These are phyloP conservation scores for Lactarius hatsudake DNA, from an alignment of 768 basidiomycete genomes.

Conservation along the genomic window DNA sequence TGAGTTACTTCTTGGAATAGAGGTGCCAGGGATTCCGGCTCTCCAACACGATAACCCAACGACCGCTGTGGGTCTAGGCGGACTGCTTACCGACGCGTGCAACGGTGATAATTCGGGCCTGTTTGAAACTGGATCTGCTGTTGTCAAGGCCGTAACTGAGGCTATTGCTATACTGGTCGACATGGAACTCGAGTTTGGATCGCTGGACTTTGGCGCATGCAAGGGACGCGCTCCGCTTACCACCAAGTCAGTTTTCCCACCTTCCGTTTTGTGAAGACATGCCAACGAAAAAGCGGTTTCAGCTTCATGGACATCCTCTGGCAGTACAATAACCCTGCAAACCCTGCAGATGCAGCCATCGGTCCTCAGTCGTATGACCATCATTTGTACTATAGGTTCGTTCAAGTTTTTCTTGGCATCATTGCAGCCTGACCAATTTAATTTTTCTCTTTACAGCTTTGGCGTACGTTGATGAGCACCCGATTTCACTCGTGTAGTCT, in stretches of 20 bases:
- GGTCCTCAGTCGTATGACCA: conserved; percentile 78
- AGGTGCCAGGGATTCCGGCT: neutral
- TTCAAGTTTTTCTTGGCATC: neutral
- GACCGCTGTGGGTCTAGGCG: neutral
- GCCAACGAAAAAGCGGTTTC: neutral
- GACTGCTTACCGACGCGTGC: neutral
- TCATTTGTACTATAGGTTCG: conserved; percentile 74
- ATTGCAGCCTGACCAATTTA: neutral
- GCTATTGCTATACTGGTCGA: conserved; percentile 17
- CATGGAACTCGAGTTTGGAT: conserved; percentile 4
- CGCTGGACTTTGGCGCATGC: conserved; percentile 4
- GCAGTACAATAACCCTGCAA: conserved; percentile 67
- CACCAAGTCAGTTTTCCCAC: conserved; percentile 14
- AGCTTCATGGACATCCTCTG: conserved; percentile 84
- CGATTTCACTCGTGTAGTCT: neutral
- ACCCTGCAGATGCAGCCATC: conserved; percentile 64
- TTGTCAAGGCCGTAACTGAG: conserved; percentile 3
- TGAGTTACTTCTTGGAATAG: conserved; percentile 22
- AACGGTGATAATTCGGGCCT: conserved; percentile 7
- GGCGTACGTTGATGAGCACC: conserved; percentile 43
- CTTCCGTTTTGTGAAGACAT: neutral
- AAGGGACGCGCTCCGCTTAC: conserved; percentile 5
- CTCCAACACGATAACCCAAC: neutral
- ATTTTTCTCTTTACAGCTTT: conserved; percentile 41
- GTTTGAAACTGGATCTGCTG: conserved; percentile 1